Evolutionary conservation across 306 rosid genomes (phyloP).

Genomic region (Vigna reflexopilosa): DNA sequence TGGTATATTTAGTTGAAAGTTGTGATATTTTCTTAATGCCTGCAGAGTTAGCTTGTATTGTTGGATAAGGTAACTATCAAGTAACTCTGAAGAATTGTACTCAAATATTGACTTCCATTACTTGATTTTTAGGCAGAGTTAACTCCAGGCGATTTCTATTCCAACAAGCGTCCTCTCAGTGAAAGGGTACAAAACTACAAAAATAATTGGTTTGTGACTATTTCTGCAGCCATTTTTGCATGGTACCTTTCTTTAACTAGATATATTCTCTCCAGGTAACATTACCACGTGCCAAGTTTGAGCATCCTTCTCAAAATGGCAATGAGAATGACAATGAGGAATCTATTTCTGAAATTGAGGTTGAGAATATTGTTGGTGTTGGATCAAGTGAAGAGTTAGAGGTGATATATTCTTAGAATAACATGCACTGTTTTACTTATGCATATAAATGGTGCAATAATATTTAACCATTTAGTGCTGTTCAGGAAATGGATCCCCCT

Average conservation of each 20-base stretch:
- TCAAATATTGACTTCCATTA: conserved; percentile 34
- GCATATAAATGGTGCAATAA: conserved; percentile 38
- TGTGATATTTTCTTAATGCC: conserved; percentile 20
- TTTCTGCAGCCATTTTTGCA: conserved; percentile 25
- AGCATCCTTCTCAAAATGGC: conserved; percentile 63
- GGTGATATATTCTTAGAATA: conserved; percentile 57
- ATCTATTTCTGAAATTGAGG: conserved; percentile 71
- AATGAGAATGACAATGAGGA: conserved; percentile 65
- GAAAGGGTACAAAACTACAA: conserved; percentile 52
- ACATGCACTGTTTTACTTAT: conserved; percentile 34
- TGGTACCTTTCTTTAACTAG: conserved; percentile 50
- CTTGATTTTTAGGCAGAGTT: conserved; percentile 74
- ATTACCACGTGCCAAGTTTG: conserved; percentile 49
- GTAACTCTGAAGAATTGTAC: conserved; percentile 31
- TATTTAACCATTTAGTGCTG: conserved; percentile 42
- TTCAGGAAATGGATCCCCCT: conserved; percentile 93
- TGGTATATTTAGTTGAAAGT: conserved; percentile 22
- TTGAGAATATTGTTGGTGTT: conserved; percentile 87
- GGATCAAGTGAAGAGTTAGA: conserved; percentile 82
- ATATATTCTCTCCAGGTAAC: conserved; percentile 60
- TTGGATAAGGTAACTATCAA: conserved; percentile 13
- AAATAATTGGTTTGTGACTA: conserved; percentile 17
- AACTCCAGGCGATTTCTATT: conserved; percentile 79
- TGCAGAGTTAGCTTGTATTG: conserved; percentile 27
- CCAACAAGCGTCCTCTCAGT: conserved; percentile 78